Base-by-base conservation (phyloP, 2,329 filamentous ascomycete species). In the Pseudogymnoascus sp. region DNA sequence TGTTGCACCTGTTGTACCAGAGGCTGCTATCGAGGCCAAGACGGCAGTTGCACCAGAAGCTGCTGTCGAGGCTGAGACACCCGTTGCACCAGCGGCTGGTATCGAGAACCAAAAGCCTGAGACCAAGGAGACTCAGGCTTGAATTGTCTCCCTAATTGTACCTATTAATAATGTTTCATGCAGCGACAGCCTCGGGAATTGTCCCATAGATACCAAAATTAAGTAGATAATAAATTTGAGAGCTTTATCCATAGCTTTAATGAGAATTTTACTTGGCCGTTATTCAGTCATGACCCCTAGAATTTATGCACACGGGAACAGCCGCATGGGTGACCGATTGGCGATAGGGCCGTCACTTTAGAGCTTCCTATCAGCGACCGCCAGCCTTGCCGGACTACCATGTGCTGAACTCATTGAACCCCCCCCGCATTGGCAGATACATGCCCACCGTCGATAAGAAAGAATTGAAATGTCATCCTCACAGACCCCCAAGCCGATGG, bases 381-480 rank as follows among this genome's bases (percentile, higher is more conserved):
- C 49, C 49, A 55, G 28, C 49, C 49, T 55, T 55, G 49, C 49
- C 49, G 49, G n/a, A 38, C 33, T 18, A 38, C 33, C 31, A 60
- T 60, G 58, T 31, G 33, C n/a, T 43, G 35, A 60, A 38, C 38
- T 43, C 4, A 25, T 18, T 60, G 31, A 23, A 38, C 12, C 12
- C 58, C 28, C 58, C 58, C 58, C 58, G 28, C 63, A 33, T 31
- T 59, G 21, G 59, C 16, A 62, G 23, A 23, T 31, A 45, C 18
- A 41, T 45, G 60, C 63, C 55, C 41, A 63, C 60, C 40, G 52
- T 65, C 63, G 58, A 59, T 64, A 67, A 61, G 62, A 63, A 58
- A 31, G 25, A 60, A 55, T 55, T 18, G 28, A 55, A 61, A 74
- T 74, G 72, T 69, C 71, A 65, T 71, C 71, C 38, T 71, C 71